phyloP scores from a whole-genome alignment of 2,329 filamentous ascomycete species.

The Microsporum canis region DNA sequence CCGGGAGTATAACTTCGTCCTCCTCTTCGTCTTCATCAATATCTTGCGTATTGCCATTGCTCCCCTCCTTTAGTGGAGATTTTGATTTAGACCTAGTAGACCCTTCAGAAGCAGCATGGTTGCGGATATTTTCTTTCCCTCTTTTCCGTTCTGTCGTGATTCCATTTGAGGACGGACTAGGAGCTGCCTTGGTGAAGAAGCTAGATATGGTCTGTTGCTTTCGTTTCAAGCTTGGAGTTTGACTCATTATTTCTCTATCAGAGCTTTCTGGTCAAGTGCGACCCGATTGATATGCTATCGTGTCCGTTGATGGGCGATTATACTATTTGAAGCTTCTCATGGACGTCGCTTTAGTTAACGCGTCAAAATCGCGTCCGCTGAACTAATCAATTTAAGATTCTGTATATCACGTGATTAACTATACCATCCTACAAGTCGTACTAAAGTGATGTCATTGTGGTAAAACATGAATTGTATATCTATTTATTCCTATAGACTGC shows the following conservation, averaged over 20 bases:
- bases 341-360: background rate
- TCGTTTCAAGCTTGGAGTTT: conserved; percentile 22
- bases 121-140: background rate
- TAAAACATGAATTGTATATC: background rate
- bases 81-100: background rate
- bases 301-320: background rate
- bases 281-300: background rate
- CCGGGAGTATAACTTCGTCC: conserved; percentile 30
- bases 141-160: background rate
- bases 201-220: conserved; percentile 67
- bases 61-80: background rate
- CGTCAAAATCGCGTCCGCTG: background rate
- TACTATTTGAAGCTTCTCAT: background rate
- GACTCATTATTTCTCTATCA: conserved; percentile 9
- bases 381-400: background rate
- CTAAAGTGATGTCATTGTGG: background rate
- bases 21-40: conserved; percentile 25
- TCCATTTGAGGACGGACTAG: conserved; percentile 15
- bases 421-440: too few relatives aligned
- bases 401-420: background rate
- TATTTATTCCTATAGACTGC: background rate
- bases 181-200: conserved; percentile 59
- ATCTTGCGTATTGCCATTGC: conserved; percentile 16
- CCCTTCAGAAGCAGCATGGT: background rate
- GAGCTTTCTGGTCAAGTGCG: background rate